These are phyloP conservation scores for Plicaturopsis crispa DNA, from an alignment of 768 basidiomycete species.

Conservation along the genomic window DNA sequence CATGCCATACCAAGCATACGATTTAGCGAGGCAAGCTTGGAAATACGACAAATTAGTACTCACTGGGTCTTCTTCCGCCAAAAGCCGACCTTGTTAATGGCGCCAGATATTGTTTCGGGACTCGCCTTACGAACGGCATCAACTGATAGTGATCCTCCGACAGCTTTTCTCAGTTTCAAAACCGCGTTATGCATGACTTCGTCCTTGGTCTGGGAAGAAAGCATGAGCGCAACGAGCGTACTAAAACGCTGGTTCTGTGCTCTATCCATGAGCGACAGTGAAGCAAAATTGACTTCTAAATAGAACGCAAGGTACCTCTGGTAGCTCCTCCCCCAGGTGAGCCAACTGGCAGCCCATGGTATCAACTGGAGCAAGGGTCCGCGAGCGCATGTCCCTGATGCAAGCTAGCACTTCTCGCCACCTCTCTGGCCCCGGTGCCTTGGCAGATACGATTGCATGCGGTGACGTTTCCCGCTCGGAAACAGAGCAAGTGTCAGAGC, in stretches of 20 bases:
- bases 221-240: conserved; percentile 88
- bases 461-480: neutral
- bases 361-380: conserved; percentile 80
- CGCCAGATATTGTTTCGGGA: conserved; percentile 53
- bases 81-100: conserved; percentile 88
- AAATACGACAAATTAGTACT: conserved; percentile 16
- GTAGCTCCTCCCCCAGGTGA: conserved; percentile 53
- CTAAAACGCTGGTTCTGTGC: conserved; percentile 72
- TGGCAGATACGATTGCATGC: neutral
- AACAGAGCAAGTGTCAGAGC: no score
- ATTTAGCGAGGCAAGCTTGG: conserved; percentile 1
- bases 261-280: neutral
- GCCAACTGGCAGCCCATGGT: conserved; percentile 84
- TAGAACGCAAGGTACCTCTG: conserved; percentile 40
- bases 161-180: conserved; percentile 54
- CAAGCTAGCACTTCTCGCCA: conserved; percentile 68
- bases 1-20: no score
- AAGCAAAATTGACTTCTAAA: neutral
- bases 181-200: conserved; percentile 81
- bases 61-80: conserved; percentile 85
- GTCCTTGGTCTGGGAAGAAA: conserved; percentile 94
- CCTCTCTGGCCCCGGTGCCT: conserved; percentile 41
- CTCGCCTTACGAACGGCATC: conserved; percentile 61
- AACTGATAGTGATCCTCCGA: conserved; percentile 78
- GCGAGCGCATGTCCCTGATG: conserved; percentile 71